These are phyloP conservation scores for Davidsoniella virescens DNA, from an alignment of 2,329 filamentous ascomycete genomes.

Conservation along the genomic window DNA sequence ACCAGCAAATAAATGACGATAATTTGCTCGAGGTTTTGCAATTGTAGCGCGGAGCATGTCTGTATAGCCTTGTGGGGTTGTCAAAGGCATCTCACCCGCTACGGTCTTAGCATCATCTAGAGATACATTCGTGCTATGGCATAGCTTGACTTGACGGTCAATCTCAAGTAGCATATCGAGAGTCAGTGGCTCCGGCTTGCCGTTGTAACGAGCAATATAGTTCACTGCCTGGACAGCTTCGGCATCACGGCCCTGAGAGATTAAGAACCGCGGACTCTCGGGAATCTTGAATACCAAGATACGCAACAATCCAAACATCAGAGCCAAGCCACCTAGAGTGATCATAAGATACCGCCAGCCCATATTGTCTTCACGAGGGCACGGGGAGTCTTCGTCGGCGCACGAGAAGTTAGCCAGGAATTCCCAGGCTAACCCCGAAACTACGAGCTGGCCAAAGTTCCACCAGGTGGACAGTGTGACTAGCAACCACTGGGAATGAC, in stretches of 20 bases:
- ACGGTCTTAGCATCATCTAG: too few relatives aligned
- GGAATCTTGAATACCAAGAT: slow-evolving; percentile 29
- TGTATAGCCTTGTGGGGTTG: not conserved
- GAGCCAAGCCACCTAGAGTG: slow-evolving; percentile 27
- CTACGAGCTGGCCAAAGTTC: slow-evolving; percentile 35
- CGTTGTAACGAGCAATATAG: slow-evolving; percentile 27
- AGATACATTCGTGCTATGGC: too few relatives aligned
- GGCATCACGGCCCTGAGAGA: slow-evolving; percentile 28
- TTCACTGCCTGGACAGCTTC: slow-evolving; percentile 33
- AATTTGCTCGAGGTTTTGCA: slow-evolving; percentile 14
- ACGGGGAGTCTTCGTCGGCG: slow-evolving; percentile 20
- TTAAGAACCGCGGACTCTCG: slow-evolving; percentile 30
- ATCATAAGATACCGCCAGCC: slow-evolving; percentile 33
- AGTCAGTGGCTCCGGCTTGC: slow-evolving; percentile 21
- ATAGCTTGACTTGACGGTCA: slow-evolving; percentile 9
- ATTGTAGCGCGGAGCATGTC: not conserved
- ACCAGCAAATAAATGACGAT: slow-evolving; percentile 20
- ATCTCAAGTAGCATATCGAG: slow-evolving; percentile 22
- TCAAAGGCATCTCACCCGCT: too few relatives aligned
- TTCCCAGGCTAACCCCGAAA: slow-evolving; percentile 28
- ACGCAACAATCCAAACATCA: slow-evolving; percentile 27
- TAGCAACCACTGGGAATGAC: slow-evolving; percentile 31
- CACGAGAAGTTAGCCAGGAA: slow-evolving; percentile 27
- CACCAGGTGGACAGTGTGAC: slow-evolving; percentile 31
- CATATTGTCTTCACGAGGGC: slow-evolving; percentile 27